phyloP scores from a whole-genome alignment of 441 rosid species.

The Rhodomyrtus psidioides region DNA sequence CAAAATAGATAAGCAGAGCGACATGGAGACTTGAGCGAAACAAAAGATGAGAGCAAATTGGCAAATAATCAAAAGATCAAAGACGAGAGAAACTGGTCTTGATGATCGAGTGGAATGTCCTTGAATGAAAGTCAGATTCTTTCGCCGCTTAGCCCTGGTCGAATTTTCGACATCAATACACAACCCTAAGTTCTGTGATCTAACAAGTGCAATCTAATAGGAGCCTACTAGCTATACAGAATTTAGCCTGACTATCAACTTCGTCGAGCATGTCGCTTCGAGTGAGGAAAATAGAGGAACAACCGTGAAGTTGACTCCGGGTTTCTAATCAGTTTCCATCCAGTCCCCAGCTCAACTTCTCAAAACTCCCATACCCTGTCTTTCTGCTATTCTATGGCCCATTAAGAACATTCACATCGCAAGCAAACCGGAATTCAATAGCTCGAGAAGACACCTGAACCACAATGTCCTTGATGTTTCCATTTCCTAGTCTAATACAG shows the following conservation, averaged over 20 bases:
- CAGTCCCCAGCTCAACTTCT: neutral
- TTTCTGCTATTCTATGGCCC: neutral
- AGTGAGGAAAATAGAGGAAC: neutral
- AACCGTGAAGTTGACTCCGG: neutral
- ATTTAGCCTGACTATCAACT: neutral
- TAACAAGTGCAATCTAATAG: neutral
- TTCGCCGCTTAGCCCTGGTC: neutral
- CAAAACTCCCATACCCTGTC: neutral
- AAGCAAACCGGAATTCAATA: neutral
- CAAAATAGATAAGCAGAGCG: neutral
- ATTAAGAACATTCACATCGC: neutral
- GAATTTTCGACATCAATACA: neutral
- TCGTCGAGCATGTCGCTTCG: neutral
- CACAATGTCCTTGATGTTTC: neutral
- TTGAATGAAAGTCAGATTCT: neutral
- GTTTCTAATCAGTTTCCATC: neutral
- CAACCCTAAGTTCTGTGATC: too few relatives aligned
- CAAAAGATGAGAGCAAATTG: neutral
- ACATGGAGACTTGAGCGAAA: neutral
- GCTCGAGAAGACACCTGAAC: neutral
- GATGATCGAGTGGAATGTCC: neutral
- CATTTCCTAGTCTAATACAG: neutral
- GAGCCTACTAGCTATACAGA: neutral
- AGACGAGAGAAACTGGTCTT: neutral
- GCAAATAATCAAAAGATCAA: neutral